Evolutionary conservation across 1,284 basidiomycete species (phyloP), one percentile per base, ranked within the genome.

Genomic region (Peniophora sp.): DNA sequence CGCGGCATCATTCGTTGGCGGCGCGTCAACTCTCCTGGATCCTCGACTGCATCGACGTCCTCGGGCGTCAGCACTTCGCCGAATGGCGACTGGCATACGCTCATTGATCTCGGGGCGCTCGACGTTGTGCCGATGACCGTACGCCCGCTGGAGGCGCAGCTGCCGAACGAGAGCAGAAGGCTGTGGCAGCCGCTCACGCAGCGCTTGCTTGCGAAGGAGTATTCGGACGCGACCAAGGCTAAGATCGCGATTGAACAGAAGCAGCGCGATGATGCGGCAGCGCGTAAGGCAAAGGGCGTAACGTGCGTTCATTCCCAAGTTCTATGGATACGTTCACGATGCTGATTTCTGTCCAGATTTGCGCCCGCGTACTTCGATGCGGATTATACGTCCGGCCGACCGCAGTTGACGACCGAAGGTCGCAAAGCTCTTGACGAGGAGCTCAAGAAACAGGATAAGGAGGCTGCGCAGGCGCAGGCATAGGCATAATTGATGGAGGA

Each of bases 171-270:
- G 73, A 95, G 91, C 55, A 75, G 93, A 54, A 83, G 81, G 70
- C 69, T 98, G 53, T 98, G 96, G 97, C 81, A 89, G 50, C 79
- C 74, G 36, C 93, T 99, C 19, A 95, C 93, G 36, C 74, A 71
- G 50, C 70, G 81, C 61, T 71, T 98, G 52, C 50, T 92, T 47
- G 75, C 72, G 61, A 97, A 97, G 75, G 90, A 97, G 66, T 98
- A 81, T 70, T 75, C 77, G 43, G 92, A 95, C 50, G 94, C 94
- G 50, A 96, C 90, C 47, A 87, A 75, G 71, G 78, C 87, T 67
- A 97, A 97, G 73, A 81, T 92, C 52, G 67, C 66, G 3, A 94
- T 97, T 51, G 94, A 97, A 71, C 93, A 97, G 76, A 78, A 68
- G 61, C 94, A 97, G 73, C 74, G 94, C 51, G 92, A 96, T 57